These are phyloP conservation scores for Primulina tabacum DNA, from an alignment of 257 asterid species.

Conservation along the genomic window DNA sequence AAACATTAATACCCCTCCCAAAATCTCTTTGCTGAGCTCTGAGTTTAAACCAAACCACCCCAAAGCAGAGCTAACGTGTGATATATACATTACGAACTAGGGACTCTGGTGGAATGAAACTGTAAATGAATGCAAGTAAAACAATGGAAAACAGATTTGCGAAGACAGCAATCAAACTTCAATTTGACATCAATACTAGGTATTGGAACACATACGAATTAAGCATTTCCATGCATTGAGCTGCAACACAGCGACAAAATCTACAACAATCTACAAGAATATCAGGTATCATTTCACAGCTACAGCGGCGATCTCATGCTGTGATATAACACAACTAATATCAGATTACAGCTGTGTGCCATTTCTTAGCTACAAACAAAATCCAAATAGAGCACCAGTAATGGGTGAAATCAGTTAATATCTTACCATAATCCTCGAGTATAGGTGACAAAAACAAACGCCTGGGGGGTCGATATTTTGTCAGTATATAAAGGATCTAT, in stretches of 20 bases:
- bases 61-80: background rate
- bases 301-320: constrained; percentile 51
- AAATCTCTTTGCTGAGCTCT: too few species aligned
- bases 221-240: constrained; percentile 28
- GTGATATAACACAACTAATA: constrained; percentile 35
- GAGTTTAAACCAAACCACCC: background rate
- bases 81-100: background rate
- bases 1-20: too few species aligned
- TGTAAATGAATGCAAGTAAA: background rate
- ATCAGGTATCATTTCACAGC: constrained; percentile 41
- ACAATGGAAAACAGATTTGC: background rate
- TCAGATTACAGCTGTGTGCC: constrained; percentile 33
- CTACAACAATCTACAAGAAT: constrained; percentile 44
- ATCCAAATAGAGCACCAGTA: constrained; percentile 11
- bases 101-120: background rate
- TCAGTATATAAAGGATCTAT: constrained; percentile 26
- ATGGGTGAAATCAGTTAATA: background rate
- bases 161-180: background rate
- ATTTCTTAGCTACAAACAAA: background rate
- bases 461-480: constrained; percentile 15
- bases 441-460: background rate
- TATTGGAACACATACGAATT: constrained; percentile 18
- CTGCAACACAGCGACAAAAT: constrained; percentile 50
- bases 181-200: constrained; percentile 6
- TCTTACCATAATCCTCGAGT: constrained; percentile 23